A percentile compares a stretch with the other conserved stretches of the same genome.
These are phyloP conservation scores for Xylaria sp. DNA, from an alignment of 2,329 filamentous ascomycete species.

Conservation along the genomic window DNA sequence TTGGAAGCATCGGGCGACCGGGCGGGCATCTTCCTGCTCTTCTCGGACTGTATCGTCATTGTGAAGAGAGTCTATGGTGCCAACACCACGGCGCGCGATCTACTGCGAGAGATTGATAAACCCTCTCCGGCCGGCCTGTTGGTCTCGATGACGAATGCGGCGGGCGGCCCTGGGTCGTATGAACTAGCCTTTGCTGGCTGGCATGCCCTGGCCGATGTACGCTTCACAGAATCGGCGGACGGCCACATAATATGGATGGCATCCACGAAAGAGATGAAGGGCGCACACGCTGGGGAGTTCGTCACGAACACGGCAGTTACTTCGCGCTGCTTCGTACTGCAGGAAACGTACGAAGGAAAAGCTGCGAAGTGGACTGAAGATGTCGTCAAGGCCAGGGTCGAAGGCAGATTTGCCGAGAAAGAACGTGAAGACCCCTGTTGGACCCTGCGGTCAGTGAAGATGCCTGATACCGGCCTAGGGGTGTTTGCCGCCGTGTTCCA, in stretches of 20 bases:
- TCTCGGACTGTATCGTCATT: constrained; percentile 79
- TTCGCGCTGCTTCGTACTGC: constrained; percentile 70
- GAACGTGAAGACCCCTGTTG: constrained; percentile 81
- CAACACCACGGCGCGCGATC: constrained; percentile 70
- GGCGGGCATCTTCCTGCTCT: constrained; percentile 77
- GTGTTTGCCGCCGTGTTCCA: constrained; percentile 73
- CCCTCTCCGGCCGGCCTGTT: constrained; percentile 67
- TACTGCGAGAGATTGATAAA: constrained; percentile 85
- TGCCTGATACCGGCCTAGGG: constrained; percentile 62
- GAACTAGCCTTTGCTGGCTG: constrained; percentile 79
- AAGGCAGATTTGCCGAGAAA: constrained; percentile 79
- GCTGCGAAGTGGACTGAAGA: constrained; percentile 81
- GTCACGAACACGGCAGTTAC: constrained; percentile 56
- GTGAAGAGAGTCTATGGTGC: constrained; percentile 69
- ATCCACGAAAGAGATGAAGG: constrained; percentile 63
- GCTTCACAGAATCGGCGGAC: constrained; percentile 72
- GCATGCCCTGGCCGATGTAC: constrained; percentile 68
- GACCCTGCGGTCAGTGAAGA: constrained; percentile 73
- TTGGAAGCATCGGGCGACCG: constrained; percentile 49
- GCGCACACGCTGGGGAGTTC: constrained; percentile 51
- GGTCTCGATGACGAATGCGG: constrained; percentile 65
- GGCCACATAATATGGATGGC: constrained; percentile 69
- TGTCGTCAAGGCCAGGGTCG: constrained; percentile 81
- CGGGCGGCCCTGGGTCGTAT: constrained; percentile 61
- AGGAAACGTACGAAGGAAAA: constrained; percentile 77